Evolutionary conservation across 1,284 basidiomycete genomes (phyloP), one percentile per base, ranked within the genome.

Genomic region (Lentinula novae-zelandiae): DNA sequence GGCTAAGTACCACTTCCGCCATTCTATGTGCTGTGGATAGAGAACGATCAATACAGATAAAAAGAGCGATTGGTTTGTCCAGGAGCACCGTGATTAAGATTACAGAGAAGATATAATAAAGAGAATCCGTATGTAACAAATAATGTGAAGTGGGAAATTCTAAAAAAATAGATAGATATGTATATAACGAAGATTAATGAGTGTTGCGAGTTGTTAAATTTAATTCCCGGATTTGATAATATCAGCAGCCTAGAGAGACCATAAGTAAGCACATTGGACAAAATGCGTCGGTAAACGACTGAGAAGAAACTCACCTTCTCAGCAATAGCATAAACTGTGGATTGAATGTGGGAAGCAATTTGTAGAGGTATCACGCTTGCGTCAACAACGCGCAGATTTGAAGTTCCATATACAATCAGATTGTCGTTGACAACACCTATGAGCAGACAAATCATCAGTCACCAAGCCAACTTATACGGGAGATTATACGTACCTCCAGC

Each of bases 301-400:
- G 10, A 59, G 20, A 46, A 31, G 20, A n/a, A 7, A 20, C 51
- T n/a, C 6, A 53, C 58, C 33, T 51, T 56, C 34, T 59, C 58
- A 2, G 58, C 49, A n/a, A 59, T 53, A 36, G 58, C 58, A 36
- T 52, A 59, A 12, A 53, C 50, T 39, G 58, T 59, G 1, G 58
- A n/a, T 20, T 59, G 58, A 20, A 51, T 50, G 27, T 59, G 58
- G 15, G 58, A 12, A 20, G 58, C 58, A 36, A 59, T 50, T 34
- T 59, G 49, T 12, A 59, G 49, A 15, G 58, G 58, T 13, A 52
- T 52, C 9, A 59, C 50, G 44, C 58, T 59, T 27, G 39, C 50
- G 20, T 59, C 58, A 9, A 59, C 51, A n/a, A 59, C 51, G 9
- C 58, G 34, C 12, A 59, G 58, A 44, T 59, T 59, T 31, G 39